Conservation (phyloP, 2,329 filamentous ascomycete species). For the Trichoderma sp. region DNA sequence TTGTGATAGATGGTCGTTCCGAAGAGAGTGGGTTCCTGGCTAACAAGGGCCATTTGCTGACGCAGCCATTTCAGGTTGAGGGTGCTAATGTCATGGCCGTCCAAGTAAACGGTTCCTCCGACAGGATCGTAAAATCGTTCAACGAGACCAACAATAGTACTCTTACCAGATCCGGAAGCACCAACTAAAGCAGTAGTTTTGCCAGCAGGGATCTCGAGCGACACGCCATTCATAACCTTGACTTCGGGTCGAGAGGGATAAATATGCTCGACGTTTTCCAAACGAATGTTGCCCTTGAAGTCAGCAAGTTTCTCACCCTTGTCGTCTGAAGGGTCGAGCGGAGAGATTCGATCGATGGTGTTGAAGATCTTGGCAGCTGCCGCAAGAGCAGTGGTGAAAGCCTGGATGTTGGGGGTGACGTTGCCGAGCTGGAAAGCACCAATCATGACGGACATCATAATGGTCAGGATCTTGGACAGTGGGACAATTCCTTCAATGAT, state of each 20-base stretch:
- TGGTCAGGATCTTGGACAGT: slow-evolving; percentile 75
- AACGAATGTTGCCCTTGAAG: slow-evolving; percentile 75
- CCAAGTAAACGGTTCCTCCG: slow-evolving; percentile 73
- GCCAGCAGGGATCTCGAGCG: slow-evolving; percentile 78
- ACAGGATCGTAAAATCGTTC: slow-evolving; percentile 95
- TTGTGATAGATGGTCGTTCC: slow-evolving; percentile 87
- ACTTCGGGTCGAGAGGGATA: slow-evolving; percentile 94
- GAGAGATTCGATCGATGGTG: slow-evolving; percentile 86
- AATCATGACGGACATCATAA: slow-evolving; percentile 89
- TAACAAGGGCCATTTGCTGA: slow-evolving; percentile 88
- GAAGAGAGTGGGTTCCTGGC: slow-evolving; percentile 91
- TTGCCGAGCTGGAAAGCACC: slow-evolving; percentile 91
- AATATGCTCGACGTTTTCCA: slow-evolving; percentile 84
- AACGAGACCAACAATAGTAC: slow-evolving; percentile 88
- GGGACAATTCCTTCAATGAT: slow-evolving; percentile 65
- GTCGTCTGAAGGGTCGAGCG: slow-evolving; percentile 73
- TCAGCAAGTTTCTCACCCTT: slow-evolving; percentile 70
- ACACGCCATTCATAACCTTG: slow-evolving; percentile 81
- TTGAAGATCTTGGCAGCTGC: slow-evolving; percentile 90
- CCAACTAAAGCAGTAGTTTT: slow-evolving; percentile 94
- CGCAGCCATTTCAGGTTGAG: slow-evolving; percentile 90
- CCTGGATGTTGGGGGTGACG: slow-evolving; percentile 80
- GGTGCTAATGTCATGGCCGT: slow-evolving; percentile 77
- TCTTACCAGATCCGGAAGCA: slow-evolving; percentile 92
- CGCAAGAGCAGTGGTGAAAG: slow-evolving; percentile 80